A percentile compares a stretch with the other conserved stretches of the same genome.
Evolutionary conservation across 495 filamentous ascomycete genomes (phyloP).

Genomic region (Umbilicaria muhlenbergii): DNA sequence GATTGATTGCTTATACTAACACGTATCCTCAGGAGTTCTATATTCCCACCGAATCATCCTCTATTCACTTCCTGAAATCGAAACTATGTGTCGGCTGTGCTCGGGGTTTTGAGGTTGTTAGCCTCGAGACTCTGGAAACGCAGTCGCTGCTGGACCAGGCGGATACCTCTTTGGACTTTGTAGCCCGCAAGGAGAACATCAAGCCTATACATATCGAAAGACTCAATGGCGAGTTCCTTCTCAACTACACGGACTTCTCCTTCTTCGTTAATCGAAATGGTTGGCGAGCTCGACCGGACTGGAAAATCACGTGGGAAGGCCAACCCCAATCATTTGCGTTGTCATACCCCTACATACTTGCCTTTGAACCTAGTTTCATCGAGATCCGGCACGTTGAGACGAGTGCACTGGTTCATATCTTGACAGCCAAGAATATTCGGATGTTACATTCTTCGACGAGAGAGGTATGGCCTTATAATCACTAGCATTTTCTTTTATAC

Average conservation of each 20-base stretch:
- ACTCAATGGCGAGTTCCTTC: constrained; percentile 87
- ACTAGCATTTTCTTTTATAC: background rate
- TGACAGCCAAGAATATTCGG: constrained; percentile 86
- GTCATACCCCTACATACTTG: constrained; percentile 87
- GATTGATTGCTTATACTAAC: background rate
- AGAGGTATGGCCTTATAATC: constrained; percentile 48
- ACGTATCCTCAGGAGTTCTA: constrained; percentile 60
- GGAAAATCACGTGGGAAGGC: constrained; percentile 96
- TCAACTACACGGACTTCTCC: constrained; percentile 96
- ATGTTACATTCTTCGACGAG: constrained; percentile 94
- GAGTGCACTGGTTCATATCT: constrained; percentile 76
- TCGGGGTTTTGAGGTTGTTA: constrained; percentile 92
- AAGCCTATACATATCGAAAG: constrained; percentile 97
- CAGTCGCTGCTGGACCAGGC: constrained; percentile 95
- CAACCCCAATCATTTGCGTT: constrained; percentile 80
- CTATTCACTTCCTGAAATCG: constrained; percentile 91
- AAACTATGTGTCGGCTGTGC: constrained; percentile 94
- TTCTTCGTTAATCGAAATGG: constrained; percentile 99
- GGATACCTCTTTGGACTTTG: constrained; percentile 95
- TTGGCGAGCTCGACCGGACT: constrained; percentile 89
- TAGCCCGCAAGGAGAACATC: constrained; percentile 78
- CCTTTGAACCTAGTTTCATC: constrained; percentile 97
- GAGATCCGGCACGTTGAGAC: constrained; percentile 93
- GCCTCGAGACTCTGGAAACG: constrained; percentile 89
- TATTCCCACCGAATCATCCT: constrained; percentile 89